These are phyloP conservation scores for Suhomyces sp. DNA, from an alignment of 805 yeast genomes.

Conservation along the genomic window DNA sequence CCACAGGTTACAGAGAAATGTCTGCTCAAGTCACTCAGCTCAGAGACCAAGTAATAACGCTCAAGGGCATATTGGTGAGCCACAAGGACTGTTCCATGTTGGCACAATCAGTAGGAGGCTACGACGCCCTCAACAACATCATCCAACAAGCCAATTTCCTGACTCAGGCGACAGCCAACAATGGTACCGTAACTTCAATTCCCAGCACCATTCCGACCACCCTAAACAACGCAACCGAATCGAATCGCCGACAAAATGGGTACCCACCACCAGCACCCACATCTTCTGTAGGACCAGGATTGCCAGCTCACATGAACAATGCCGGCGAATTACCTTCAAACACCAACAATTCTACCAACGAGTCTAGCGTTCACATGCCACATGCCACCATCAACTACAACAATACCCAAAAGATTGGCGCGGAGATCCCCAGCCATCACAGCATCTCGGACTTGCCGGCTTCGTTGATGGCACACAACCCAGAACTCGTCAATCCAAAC, in stretches of 20 bases:
- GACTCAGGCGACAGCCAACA: conserved; percentile 24
- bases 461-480: conserved; percentile 9
- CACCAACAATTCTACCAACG: conserved; percentile 7
- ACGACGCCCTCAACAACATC: conserved; percentile 42
- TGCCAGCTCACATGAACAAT: conserved; percentile 1
- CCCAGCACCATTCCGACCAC: conserved; percentile 43
- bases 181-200: conserved; percentile 24
- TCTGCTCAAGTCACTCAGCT: conserved; percentile 56
- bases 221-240: conserved; percentile 15
- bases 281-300: not conserved
- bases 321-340: not conserved
- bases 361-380: not conserved
- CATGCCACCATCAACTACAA: conserved; percentile 1
- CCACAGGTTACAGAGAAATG: conserved; percentile 66
- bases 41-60: conserved; percentile 52
- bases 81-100: conserved; percentile 51
- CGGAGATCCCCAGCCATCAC: conserved; percentile 18
- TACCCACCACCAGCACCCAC: conserved; percentile 6
- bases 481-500: not conserved
- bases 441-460: conserved; percentile 24
- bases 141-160: conserved; percentile 33
- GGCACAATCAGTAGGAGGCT: conserved; percentile 45
- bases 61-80: conserved; percentile 46
- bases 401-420: not conserved
- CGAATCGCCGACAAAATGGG: not conserved